phyloP scores from a whole-genome alignment of 2,329 filamentous ascomycete species.

The Westerdykella ornata region DNA sequence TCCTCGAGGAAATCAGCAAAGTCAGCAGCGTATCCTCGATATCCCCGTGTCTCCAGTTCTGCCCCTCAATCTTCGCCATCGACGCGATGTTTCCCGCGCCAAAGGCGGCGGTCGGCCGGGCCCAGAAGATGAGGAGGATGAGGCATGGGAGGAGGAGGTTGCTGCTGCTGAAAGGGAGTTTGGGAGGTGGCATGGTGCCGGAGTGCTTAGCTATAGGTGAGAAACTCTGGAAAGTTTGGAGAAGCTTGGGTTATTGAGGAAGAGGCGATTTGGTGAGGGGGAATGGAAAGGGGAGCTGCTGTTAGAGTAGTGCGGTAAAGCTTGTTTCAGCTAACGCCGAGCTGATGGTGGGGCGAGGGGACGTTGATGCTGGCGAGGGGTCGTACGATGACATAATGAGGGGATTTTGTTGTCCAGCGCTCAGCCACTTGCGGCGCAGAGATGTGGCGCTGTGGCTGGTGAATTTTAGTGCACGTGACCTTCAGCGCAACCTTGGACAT shows the following conservation, averaged over 20 bases:
- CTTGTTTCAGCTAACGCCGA: constrained; percentile 7
- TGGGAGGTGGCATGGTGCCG: constrained; percentile 20
- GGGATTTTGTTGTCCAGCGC: no score
- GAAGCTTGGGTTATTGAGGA: background rate
- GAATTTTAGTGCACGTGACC: no score
- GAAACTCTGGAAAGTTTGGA: background rate
- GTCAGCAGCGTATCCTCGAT: constrained; percentile 55
- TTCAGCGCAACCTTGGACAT: no score
- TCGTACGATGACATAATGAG: background rate
- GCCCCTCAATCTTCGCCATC: constrained; percentile 39
- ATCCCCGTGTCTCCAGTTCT: constrained; percentile 50
- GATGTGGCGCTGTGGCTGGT: no score
- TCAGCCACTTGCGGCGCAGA: no score
- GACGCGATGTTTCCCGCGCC: constrained; percentile 44
- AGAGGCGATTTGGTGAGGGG: background rate
- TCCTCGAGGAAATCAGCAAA: constrained; percentile 57
- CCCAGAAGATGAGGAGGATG: constrained; percentile 57
- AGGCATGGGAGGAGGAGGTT: constrained; percentile 36
- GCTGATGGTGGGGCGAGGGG: constrained; percentile 4
- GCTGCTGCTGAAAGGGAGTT: constrained; percentile 21
- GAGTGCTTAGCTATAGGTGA: constrained; percentile 1
- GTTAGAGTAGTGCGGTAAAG: constrained; percentile 1
- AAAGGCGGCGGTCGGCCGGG: constrained; percentile 55
- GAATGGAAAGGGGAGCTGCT: background rate
- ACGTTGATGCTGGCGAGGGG: background rate